A percentile compares a stretch with the other conserved stretches of the same genome.
Conservation (phyloP, 768 basidiomycete species). For the Agaricus blazei region DNA sequence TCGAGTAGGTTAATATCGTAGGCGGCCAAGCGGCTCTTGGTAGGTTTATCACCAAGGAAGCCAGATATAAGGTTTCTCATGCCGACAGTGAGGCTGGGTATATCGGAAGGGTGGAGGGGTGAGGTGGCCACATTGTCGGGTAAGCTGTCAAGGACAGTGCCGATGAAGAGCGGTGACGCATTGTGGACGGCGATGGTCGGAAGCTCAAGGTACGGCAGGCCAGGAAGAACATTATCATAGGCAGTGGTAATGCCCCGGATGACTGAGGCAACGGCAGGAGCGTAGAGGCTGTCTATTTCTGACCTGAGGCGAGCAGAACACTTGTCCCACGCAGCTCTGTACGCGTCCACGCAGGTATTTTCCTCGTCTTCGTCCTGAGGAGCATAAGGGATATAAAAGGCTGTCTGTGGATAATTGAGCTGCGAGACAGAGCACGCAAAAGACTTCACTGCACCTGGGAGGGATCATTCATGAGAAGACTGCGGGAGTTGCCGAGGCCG, state of each 20-base stretch:
- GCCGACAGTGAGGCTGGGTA: slow-evolving; percentile 40
- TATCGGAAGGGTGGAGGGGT: slow-evolving; percentile 58
- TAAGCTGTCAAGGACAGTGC: slow-evolving; percentile 43
- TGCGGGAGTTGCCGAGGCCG: neutral
- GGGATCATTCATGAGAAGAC: neutral
- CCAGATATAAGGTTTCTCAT: slow-evolving; percentile 54
- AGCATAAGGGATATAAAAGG: slow-evolving; percentile 9
- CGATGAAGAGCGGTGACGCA: slow-evolving; percentile 39
- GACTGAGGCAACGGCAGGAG: slow-evolving; percentile 41
- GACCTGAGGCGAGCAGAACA: slow-evolving; percentile 57
- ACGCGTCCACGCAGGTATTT: slow-evolving; percentile 40
- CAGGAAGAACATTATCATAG: slow-evolving; percentile 41
- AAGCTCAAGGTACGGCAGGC: slow-evolving; percentile 56
- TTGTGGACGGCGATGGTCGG: slow-evolving; percentile 56
- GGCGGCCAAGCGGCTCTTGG: slow-evolving; percentile 41
- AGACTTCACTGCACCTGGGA: neutral
- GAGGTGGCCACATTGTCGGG: slow-evolving; percentile 28
- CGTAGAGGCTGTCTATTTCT: slow-evolving; percentile 38
- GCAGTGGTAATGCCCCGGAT: slow-evolving; percentile 37
- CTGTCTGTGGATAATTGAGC: neutral
- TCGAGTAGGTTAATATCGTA: slow-evolving; percentile 59
- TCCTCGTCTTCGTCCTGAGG: neutral
- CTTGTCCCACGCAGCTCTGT: slow-evolving; percentile 52
- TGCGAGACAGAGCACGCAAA: too few relatives aligned
- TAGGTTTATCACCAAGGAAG: slow-evolving; percentile 43